Evolutionary conservation across 441 rosid genomes (phyloP).

Genomic region (Aquilaria agallochum): DNA sequence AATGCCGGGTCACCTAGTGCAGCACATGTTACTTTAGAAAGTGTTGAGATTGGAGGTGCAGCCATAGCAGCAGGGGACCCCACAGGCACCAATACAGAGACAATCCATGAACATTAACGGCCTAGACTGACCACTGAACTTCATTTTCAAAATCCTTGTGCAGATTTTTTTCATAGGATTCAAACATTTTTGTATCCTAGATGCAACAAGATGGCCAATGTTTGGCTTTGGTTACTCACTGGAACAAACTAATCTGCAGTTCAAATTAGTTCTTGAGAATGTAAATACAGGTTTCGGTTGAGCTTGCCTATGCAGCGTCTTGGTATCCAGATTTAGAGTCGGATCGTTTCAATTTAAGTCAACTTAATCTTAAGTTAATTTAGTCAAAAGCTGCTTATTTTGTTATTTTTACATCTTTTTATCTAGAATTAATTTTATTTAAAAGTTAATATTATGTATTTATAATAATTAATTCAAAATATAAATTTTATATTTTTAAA

Average conservation of each 20-base stretch:
- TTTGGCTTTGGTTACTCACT: too few species aligned
- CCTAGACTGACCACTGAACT: conserved; percentile 15
- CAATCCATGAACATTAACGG: conserved; percentile 11
- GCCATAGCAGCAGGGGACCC: conserved; percentile 14
- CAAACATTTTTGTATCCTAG: conserved; percentile 19
- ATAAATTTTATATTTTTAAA: too few species aligned
- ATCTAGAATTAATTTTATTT: too few species aligned
- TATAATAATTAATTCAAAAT: too few species aligned
- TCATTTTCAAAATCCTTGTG: background rate
- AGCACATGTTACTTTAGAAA: conserved; percentile 27
- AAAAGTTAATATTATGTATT: too few species aligned
- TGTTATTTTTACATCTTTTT: too few species aligned
- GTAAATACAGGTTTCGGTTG: background rate
- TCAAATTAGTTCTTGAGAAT: conserved; percentile 5
- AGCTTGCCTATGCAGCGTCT: too few species aligned
- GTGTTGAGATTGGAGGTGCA: conserved; percentile 36
- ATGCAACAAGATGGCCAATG: too few species aligned
- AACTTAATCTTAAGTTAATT: too few species aligned
- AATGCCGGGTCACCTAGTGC: conserved; percentile 27
- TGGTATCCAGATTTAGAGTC: too few species aligned
- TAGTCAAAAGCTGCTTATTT: too few species aligned
- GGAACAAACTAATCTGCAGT: background rate
- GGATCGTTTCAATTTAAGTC: too few species aligned
- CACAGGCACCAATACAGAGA: conserved; percentile 7
- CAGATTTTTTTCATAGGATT: conserved; percentile 11